Evolutionary conservation across 768 basidiomycete species (phyloP).

Genomic region (Xerocomellus chrysenteron): DNA sequence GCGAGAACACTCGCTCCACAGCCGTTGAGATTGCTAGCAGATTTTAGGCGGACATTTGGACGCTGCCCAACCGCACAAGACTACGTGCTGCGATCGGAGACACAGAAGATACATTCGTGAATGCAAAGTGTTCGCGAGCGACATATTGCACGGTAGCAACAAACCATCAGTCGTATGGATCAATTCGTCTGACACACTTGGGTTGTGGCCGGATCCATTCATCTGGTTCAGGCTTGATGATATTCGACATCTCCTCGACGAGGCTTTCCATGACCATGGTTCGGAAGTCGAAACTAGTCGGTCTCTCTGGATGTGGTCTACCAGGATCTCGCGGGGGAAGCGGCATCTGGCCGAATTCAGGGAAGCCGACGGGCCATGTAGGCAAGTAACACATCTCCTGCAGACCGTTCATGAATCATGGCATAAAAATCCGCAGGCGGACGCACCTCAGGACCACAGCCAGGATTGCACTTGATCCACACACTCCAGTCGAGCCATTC

Average conservation of each 20-base stretch:
- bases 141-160: background rate
- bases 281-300: background rate
- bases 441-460: conserved; percentile 45
- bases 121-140: background rate
- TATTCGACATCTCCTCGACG: background rate
- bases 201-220: conserved; percentile 26
- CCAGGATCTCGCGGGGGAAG: background rate
- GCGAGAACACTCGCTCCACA: no score
- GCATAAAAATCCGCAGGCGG: background rate
- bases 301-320: background rate
- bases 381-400: conserved; percentile 31
- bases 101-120: conserved; percentile 30
- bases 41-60: conserved; percentile 83
- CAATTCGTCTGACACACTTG: conserved; percentile 15
- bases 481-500: conserved; percentile 53
- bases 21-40: no score
- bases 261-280: background rate
- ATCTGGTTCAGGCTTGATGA: background rate
- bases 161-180: conserved; percentile 1
- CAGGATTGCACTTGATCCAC: conserved; percentile 49
- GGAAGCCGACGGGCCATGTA: conserved; percentile 22
- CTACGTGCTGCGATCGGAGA: conserved; percentile 86
- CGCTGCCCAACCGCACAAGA: conserved; percentile 62
- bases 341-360: background rate
- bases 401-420: background rate